Conservation (phyloP, 495 filamentous ascomycete genomes). For the Parathielavia hyrcaniae region DNA sequence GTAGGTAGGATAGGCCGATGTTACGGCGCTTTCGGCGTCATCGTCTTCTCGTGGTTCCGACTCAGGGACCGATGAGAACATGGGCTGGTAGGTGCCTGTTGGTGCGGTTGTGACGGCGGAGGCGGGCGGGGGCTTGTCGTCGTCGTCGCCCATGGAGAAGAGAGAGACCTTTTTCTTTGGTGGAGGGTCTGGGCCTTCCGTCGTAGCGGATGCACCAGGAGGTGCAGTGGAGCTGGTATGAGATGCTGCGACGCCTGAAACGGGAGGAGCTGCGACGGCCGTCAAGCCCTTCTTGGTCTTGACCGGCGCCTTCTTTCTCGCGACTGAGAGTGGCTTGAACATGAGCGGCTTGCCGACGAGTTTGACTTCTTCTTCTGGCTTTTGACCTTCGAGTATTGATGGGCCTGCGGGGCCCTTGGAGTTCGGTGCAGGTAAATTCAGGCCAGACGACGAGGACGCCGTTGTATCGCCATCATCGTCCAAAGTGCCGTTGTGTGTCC, state of each 20-base stretch:
- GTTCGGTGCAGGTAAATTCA: constrained; percentile 26
- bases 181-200: constrained; percentile 18
- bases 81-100: constrained; percentile 38
- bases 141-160: constrained; percentile 41
- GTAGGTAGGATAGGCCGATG: constrained; percentile 34
- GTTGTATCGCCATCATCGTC: constrained; percentile 15
- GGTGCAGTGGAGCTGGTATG: background rate
- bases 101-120: constrained; percentile 7
- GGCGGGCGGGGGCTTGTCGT: constrained; percentile 24
- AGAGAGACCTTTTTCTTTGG: constrained; percentile 41
- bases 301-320: constrained; percentile 49
- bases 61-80: constrained; percentile 26
- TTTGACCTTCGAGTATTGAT: constrained; percentile 42
- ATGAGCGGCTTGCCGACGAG: constrained; percentile 70
- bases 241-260: constrained; percentile 1
- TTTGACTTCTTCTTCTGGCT: constrained; percentile 55
- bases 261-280: background rate
- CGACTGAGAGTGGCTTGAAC: constrained; percentile 83
- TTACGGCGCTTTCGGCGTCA: constrained; percentile 9
- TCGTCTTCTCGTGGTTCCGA: background rate
- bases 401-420: constrained; percentile 29
- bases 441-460: constrained; percentile 9
- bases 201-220: background rate
- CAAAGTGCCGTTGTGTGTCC: constrained; percentile 26
- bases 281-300: constrained; percentile 18